Base-by-base conservation (phyloP, 2,329 filamentous ascomycete genomes). In the Aspergillus candidus region DNA sequence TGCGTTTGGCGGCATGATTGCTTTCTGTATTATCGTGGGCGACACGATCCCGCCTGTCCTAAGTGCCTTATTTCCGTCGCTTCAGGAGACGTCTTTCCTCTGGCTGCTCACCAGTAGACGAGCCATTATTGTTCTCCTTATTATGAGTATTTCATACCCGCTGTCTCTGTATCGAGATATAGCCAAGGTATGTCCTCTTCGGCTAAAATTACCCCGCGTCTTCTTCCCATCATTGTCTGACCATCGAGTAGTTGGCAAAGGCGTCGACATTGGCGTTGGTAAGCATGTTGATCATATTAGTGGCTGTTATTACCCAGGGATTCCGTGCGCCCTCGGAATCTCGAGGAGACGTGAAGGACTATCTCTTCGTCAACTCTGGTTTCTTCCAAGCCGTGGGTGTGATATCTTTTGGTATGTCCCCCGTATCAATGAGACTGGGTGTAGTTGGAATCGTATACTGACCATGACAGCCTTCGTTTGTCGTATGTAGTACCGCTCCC, bases 1-100 rank as follows among this genome's bases (percentile, higher is more conserved):
- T 75, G 93, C 93, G 3, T 98, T 97, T 72, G 93, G 93, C 44
- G 93, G 93, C 52, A 98, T 98, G 93, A 82, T 98, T 44, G 93
- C 93, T 11, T 98, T 97, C 67, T 93, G 90, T 54, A 89, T 98
- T 59, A 96, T 98, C 59, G 86, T 98, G 8, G 93, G 93, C 47
- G 93, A 98, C 66, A 90, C 88, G 1, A 96, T 98, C 61, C 93
- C 93, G 3, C 88, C 90, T 64, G 93, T 98, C 38, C 67, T 97
- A 58, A 71, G 76, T 38, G 88, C 90, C 4, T 67, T 96, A 4
- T 95, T 91, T 72, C 90, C 93, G 0, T 79, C 79, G 3, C 63
- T 97, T 47, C 70, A 72, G 32, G 73, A 82, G 27, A 81, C 86
- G 63, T 82, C 88, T 0, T 85, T 96, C 15, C 67, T 97, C 13